A percentile compares a stretch with the other conserved stretches of the same genome.
These are phyloP conservation scores for Globisporangium apiculatum DNA, from an alignment of 352 stramenopile species.

Conservation along the genomic window DNA sequence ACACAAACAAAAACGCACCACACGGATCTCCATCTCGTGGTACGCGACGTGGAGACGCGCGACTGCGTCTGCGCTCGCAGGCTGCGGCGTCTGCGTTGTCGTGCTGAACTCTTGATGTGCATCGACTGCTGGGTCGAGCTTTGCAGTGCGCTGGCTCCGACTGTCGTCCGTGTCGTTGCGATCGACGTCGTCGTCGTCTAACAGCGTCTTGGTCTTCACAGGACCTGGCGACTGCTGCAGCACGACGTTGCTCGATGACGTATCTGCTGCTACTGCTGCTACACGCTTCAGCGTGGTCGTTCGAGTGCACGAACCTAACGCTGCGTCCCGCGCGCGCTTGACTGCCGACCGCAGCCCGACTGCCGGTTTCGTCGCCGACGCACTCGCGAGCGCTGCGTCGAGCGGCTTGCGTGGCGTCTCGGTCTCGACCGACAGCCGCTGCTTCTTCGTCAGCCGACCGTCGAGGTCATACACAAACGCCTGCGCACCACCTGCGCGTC, in stretches of 20 bases:
- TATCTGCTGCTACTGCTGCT: not conserved
- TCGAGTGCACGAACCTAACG: not conserved
- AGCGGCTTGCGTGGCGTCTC: not conserved
- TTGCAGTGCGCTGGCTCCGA: too few relatives aligned
- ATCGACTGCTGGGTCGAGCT: too few relatives aligned
- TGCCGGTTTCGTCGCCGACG: not conserved
- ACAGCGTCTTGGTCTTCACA: too few relatives aligned
- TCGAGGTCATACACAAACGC: conserved; percentile 47
- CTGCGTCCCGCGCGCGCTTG: not conserved
- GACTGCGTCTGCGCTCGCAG: not conserved
- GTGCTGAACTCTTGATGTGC: too few relatives aligned
- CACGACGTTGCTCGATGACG: too few relatives aligned
- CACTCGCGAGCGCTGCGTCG: conserved; percentile 3
- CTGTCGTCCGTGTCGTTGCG: too few relatives aligned
- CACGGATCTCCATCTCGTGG: conserved; percentile 5
- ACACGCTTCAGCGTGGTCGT: not conserved
- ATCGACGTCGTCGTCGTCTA: too few relatives aligned
- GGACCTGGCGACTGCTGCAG: too few relatives aligned
- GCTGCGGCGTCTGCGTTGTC: too few relatives aligned
- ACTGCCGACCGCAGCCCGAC: not conserved
- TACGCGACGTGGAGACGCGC: not conserved
- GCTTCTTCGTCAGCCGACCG: conserved; percentile 36
- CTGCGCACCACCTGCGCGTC: conserved; percentile 1
- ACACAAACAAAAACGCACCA: conserved; percentile 10
- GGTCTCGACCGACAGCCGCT: conserved; percentile 9